Conservation (phyloP, 495 filamentous ascomycete genomes). For the Podospora pseudocomata region DNA sequence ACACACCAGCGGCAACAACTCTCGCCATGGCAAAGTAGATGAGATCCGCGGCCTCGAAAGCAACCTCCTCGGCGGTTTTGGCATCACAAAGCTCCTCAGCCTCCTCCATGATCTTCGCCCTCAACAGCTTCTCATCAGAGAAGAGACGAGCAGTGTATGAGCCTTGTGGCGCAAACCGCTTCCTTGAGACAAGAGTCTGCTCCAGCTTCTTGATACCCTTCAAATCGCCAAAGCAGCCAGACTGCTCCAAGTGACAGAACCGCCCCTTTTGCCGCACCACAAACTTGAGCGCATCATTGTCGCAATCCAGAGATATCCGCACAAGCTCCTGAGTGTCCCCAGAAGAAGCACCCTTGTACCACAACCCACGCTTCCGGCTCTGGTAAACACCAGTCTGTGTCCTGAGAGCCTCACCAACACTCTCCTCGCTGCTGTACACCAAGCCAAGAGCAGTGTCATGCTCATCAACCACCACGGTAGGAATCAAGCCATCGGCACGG, state of each 20-base stretch:
- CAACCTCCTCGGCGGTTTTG: slow-evolving; percentile 71
- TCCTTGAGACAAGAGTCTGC: slow-evolving; percentile 75
- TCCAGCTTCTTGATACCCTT: slow-evolving; percentile 77
- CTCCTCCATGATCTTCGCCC: slow-evolving; percentile 98
- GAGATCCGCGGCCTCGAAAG: slow-evolving; percentile 91
- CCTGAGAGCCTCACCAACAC: slow-evolving; percentile 76
- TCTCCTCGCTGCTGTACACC: slow-evolving; percentile 91
- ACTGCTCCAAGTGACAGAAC: slow-evolving; percentile 91
- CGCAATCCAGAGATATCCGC: slow-evolving; percentile 81
- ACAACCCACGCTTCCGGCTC: slow-evolving; percentile 87
- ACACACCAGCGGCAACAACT: slow-evolving; percentile 77
- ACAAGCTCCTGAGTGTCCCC: slow-evolving; percentile 90
- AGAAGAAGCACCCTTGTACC: slow-evolving; percentile 94
- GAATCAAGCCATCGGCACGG: slow-evolving; percentile 74
- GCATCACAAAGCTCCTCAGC: slow-evolving; percentile 91
- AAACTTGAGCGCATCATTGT: slow-evolving; percentile 87
- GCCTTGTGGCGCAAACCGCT: slow-evolving; percentile 73
- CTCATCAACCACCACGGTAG: slow-evolving; percentile 87
- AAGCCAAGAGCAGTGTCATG: slow-evolving; percentile 78
- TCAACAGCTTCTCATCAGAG: slow-evolving; percentile 79
- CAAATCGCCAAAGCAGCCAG: slow-evolving; percentile 86
- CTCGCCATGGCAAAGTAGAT: slow-evolving; percentile 94
- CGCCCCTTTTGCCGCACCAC: slow-evolving; percentile 84
- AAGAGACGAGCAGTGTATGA: slow-evolving; percentile 94
- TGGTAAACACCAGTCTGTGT: slow-evolving; percentile 93